Conservation (phyloP, 306 rosid genomes). For the Quercus aquifolioides region DNA sequence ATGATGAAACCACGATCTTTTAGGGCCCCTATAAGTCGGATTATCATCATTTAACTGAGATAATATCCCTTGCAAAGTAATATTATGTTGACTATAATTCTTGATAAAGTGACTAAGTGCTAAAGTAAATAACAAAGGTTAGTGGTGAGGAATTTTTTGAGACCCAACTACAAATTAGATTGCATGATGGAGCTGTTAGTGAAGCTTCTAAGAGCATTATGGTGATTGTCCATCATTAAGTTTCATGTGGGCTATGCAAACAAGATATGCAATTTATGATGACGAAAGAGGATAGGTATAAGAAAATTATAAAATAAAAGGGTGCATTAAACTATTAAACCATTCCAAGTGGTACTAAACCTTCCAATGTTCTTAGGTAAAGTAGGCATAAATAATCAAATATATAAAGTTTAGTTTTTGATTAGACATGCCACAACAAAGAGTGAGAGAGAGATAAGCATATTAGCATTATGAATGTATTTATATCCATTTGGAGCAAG, state of each 20-base stretch:
- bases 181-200: constrained; percentile 15
- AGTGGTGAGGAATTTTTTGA: constrained; percentile 22
- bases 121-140: constrained; percentile 21
- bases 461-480: neutral
- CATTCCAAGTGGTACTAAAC: constrained; percentile 30
- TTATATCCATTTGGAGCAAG: neutral
- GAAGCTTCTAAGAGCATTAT: constrained; percentile 39
- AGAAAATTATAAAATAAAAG: constrained; percentile 7
- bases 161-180: constrained; percentile 23
- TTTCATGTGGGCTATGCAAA: constrained; percentile 34
- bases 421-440: constrained; percentile 33
- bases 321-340: constrained; percentile 9
- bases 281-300: constrained; percentile 29
- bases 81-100: constrained; percentile 26
- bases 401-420: constrained; percentile 19
- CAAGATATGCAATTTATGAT: constrained; percentile 39
- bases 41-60: constrained; percentile 38
- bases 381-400: constrained; percentile 38
- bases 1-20: constrained; percentile 23
- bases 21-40: constrained; percentile 24
- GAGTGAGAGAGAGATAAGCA: neutral
- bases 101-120: constrained; percentile 9
- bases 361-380: constrained; percentile 42
- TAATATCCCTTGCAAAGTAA: constrained; percentile 20
- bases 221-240: constrained; percentile 34